phyloP scores from a whole-genome alignment of 768 basidiomycete species.

The Termitomyces sp. region DNA sequence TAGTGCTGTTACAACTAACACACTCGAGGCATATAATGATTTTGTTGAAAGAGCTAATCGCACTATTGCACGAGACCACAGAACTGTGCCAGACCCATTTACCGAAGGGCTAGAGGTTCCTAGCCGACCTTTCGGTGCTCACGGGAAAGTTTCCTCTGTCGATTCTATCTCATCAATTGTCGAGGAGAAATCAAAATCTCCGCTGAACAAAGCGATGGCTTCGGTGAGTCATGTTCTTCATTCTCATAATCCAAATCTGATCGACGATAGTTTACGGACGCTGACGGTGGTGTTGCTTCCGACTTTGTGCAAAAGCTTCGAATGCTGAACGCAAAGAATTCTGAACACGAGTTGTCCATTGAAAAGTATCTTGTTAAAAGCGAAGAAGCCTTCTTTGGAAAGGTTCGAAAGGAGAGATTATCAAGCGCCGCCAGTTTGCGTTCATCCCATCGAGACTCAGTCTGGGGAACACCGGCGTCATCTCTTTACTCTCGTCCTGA shows the following conservation, averaged over 20 bases:
- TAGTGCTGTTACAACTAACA: conserved; percentile 20
- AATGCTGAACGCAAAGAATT: conserved; percentile 74
- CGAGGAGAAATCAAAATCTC: conserved; percentile 86
- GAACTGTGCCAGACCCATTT: conserved; percentile 81
- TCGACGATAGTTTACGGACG: conserved; percentile 75
- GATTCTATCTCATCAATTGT: conserved; percentile 90
- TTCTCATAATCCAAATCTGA: conserved; percentile 3
- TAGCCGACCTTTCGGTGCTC: conserved; percentile 68
- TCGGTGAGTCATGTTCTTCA: conserved; percentile 43
- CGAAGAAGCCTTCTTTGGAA: conserved; percentile 90
- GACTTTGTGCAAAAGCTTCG: conserved; percentile 87
- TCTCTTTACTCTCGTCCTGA: conserved; percentile 67
- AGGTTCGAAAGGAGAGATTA: conserved; percentile 83
- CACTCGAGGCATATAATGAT: conserved; percentile 52
- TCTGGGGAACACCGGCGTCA: conserved; percentile 69
- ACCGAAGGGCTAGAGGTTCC: conserved; percentile 55
- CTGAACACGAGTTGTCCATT: conserved; percentile 86
- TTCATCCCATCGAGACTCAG: conserved; percentile 74
- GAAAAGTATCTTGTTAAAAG: conserved; percentile 88
- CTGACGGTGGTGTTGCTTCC: conserved; percentile 86
- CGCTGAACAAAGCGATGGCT: conserved; percentile 89
- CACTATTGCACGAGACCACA: conserved; percentile 76
- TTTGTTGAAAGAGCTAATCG: conserved; percentile 85
- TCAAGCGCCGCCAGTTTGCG: conserved; percentile 74
- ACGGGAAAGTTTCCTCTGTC: conserved; percentile 78